Evolutionary conservation across 1,284 basidiomycete genomes (phyloP).

Genomic region (Meira nashicola): DNA sequence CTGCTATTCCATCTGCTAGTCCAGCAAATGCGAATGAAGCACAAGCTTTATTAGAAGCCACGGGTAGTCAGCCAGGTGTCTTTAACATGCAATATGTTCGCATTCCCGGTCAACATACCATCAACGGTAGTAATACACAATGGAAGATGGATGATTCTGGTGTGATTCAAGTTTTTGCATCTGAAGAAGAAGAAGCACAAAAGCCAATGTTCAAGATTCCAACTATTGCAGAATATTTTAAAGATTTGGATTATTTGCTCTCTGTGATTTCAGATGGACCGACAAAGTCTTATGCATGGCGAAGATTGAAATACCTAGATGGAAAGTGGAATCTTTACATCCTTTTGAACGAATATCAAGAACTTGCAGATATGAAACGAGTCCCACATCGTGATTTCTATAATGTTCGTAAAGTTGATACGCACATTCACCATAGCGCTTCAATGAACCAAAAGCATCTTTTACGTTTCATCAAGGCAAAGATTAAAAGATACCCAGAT

Average conservation of each 20-base stretch:
- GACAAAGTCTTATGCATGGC: conserved; percentile 90
- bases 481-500: conserved; percentile 78
- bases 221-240: conserved; percentile 85
- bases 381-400: conserved; percentile 74
- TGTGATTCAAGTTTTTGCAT: conserved; percentile 42
- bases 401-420: conserved; percentile 93
- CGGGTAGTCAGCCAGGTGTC: conserved; percentile 47
- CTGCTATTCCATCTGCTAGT: conserved; percentile 46
- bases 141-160: conserved; percentile 45
- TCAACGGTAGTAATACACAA: conserved; percentile 22
- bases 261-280: conserved; percentile 78
- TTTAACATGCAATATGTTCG: conserved; percentile 33
- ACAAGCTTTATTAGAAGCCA: conserved; percentile 45
- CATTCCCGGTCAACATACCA: conserved; percentile 30
- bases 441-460: conserved; percentile 99
- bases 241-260: conserved; percentile 78
- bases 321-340: conserved; percentile 94
- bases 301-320: conserved; percentile 84
- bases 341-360: conserved; percentile 88
- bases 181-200: conserved; percentile 14
- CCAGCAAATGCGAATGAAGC: conserved; percentile 48
- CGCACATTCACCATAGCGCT: conserved; percentile 96
- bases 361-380: conserved; percentile 92
- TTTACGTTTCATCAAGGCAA: conserved; percentile 97
- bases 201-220: conserved; percentile 72